Evolutionary conservation across 2,329 filamentous ascomycete genomes (phyloP).

Genomic region (Phaeosphaeriaceae sp.): DNA sequence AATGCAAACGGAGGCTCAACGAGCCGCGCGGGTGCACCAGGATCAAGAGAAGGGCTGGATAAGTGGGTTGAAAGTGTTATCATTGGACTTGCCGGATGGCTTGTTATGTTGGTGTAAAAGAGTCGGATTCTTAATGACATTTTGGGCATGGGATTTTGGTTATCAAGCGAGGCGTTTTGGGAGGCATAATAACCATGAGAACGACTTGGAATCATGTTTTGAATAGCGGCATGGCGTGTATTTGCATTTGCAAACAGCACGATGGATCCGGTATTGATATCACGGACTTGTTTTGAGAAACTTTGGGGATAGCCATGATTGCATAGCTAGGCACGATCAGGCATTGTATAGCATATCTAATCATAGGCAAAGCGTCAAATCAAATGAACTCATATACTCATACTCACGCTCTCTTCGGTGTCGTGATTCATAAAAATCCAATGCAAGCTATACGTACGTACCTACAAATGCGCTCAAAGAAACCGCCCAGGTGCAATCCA

Average conservation of each 20-base stretch:
- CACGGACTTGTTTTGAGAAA: background rate
- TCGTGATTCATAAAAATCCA: too few species aligned
- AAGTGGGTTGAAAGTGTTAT: conserved; percentile 34
- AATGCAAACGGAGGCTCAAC: conserved; percentile 1
- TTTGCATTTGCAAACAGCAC: background rate
- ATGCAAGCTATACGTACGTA: too few species aligned
- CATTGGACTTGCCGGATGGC: conserved; percentile 37
- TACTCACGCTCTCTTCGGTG: too few species aligned
- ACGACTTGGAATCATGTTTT: background rate
- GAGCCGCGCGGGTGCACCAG: conserved; percentile 20
- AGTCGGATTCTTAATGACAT: conserved; percentile 1
- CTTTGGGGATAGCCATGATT: background rate
- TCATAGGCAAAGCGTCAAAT: background rate
- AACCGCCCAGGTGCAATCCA: background rate
- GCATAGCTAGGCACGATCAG: background rate
- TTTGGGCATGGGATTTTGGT: background rate
- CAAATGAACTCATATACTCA: background rate
- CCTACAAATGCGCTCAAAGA: background rate
- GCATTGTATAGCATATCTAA: background rate
- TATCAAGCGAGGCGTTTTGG: background rate
- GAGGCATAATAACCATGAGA: background rate
- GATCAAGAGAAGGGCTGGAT: conserved; percentile 21
- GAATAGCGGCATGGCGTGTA: background rate
- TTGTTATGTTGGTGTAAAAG: conserved; percentile 30
- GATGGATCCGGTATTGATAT: background rate